Conservation (phyloP, 2,329 filamentous ascomycete genomes). For the Sporothrix inflata region DNA sequence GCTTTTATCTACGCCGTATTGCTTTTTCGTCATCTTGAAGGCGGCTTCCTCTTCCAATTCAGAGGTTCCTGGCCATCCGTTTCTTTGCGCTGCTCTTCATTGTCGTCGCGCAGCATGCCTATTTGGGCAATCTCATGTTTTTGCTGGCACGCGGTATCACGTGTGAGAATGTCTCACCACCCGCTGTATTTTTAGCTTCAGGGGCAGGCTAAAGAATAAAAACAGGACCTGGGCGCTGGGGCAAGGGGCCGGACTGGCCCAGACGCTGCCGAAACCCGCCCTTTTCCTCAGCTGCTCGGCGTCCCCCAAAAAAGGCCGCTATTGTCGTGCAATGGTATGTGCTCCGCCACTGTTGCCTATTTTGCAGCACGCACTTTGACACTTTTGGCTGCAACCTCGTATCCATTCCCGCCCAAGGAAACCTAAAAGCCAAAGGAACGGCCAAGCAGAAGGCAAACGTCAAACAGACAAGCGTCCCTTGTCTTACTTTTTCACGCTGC, state of each 20-base stretch:
- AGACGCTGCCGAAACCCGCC: conserved; percentile 9
- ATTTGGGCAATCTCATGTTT: background rate
- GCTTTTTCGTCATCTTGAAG: no score
- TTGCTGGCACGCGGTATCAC: conserved; percentile 9
- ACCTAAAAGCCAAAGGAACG: background rate
- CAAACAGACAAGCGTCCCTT: background rate
- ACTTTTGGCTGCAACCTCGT: background rate
- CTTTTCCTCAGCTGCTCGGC: conserved; percentile 1
- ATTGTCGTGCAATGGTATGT: background rate
- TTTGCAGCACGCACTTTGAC: background rate
- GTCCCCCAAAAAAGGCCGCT: background rate
- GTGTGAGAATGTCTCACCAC: background rate
- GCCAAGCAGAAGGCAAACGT: background rate
- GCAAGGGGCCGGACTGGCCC: background rate
- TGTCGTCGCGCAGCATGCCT: conserved; percentile 6
- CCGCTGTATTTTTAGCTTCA: conserved; percentile 13
- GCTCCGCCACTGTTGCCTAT: conserved; percentile 21
- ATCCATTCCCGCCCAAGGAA: background rate
- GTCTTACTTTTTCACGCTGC: background rate
- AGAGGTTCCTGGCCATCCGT: background rate
- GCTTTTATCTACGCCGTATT: background rate
- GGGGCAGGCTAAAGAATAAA: background rate
- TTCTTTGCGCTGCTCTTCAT: no score
- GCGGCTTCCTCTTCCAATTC: background rate
- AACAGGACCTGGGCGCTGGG: background rate